phyloP scores from a whole-genome alignment of 306 rosid species.

The Sicyos edulis region DNA sequence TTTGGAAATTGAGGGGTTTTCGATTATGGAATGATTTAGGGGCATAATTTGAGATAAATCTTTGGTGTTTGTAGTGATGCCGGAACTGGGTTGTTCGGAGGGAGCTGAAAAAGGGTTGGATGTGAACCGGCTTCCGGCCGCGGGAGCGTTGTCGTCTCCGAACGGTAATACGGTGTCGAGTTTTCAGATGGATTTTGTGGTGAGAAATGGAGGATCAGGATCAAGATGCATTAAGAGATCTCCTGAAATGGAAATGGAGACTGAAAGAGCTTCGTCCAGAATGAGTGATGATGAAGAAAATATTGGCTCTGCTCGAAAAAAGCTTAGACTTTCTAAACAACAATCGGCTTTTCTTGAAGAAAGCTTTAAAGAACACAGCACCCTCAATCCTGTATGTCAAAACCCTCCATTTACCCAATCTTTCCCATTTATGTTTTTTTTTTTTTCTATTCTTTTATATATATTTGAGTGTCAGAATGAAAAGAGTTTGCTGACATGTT shows the following conservation, averaged over 20 bases:
- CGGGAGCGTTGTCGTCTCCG: slow-evolving; percentile 43
- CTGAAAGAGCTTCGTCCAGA: slow-evolving; percentile 54
- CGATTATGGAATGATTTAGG: no score
- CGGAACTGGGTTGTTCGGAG: slow-evolving; percentile 32
- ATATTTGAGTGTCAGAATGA: no score
- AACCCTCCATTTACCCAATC: neutral
- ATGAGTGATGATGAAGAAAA: slow-evolving; percentile 84
- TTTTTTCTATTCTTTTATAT: no score
- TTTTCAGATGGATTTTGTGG: slow-evolving; percentile 59
- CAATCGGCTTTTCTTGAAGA: slow-evolving; percentile 93
- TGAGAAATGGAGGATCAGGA: neutral
- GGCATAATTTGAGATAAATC: neutral
- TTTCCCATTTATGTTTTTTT: no score
- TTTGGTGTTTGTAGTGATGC: slow-evolving; percentile 31
- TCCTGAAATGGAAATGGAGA: slow-evolving; percentile 35
- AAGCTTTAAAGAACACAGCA: slow-evolving; percentile 85
- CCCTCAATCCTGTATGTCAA: slow-evolving; percentile 78
- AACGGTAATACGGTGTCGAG: slow-evolving; percentile 44
- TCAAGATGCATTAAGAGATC: slow-evolving; percentile 36
- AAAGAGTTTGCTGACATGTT: no score
- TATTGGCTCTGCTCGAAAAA: slow-evolving; percentile 61
- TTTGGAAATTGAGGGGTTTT: neutral
- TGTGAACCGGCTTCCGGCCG: no score
- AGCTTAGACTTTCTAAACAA: slow-evolving; percentile 78
- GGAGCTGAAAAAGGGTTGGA: slow-evolving; percentile 14